These are phyloP conservation scores for Trypanosoma avium DNA, from an alignment of 208 protist genomes.

Conservation along the genomic window DNA sequence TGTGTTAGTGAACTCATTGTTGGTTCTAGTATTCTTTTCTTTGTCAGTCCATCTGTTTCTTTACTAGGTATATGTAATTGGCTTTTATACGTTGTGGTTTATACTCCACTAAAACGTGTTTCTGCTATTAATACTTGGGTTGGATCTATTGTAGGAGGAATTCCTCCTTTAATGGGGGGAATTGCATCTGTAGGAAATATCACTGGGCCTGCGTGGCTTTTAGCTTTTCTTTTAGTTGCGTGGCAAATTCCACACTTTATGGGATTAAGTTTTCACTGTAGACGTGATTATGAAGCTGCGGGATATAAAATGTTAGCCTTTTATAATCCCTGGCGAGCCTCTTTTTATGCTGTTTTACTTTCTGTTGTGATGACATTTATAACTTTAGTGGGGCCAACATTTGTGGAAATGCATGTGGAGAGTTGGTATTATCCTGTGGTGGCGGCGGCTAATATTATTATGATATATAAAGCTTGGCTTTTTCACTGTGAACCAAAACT, in stretches of 20 bases:
- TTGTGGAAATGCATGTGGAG: conserved; percentile 54
- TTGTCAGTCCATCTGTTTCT: conserved; percentile 54
- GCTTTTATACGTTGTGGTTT: conserved; percentile 85
- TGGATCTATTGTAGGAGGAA: conserved; percentile 89
- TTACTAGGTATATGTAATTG: conserved; percentile 79
- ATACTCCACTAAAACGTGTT: conserved; percentile 89
- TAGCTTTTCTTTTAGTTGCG: conserved; percentile 77
- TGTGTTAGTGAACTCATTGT: conserved; percentile 52
- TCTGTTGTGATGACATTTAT: conserved; percentile 67
- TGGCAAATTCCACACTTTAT: conserved; percentile 95
- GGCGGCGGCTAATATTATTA: conserved; percentile 51
- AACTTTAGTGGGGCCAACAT: conserved; percentile 48
- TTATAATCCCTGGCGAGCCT: conserved; percentile 80
- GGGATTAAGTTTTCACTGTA: conserved; percentile 86
- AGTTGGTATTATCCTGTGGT: conserved; percentile 78
- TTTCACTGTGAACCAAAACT: conserved; percentile 72
- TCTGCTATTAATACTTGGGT: conserved; percentile 90
- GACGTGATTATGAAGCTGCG: conserved; percentile 86
- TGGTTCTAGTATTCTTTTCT: conserved; percentile 71
- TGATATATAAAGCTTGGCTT: conserved; percentile 86
- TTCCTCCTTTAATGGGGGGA: conserved; percentile 90
- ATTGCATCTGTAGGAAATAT: conserved; percentile 58
- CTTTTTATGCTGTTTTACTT: conserved; percentile 84
- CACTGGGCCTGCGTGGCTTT: conserved; percentile 55
- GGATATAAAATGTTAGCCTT: conserved; percentile 92